phyloP scores from a whole-genome alignment of 768 basidiomycete genomes.

The Boletus pseudopeckii region DNA sequence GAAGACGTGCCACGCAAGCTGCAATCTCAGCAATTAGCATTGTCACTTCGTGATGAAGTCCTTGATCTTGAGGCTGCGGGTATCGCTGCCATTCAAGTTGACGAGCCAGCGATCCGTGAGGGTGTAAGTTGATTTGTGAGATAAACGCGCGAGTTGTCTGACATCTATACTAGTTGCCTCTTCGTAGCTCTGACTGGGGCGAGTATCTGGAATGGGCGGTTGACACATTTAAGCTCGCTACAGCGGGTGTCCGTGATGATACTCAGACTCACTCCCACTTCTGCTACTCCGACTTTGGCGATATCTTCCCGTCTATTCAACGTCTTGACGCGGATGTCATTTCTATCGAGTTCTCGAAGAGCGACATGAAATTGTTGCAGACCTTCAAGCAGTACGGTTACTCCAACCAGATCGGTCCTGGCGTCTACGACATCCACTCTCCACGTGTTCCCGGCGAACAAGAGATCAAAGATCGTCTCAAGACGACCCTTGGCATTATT shows the following conservation, averaged over 20 bases:
- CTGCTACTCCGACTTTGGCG: constrained; percentile 98
- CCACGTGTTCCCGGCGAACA: constrained; percentile 92
- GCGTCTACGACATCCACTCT: constrained; percentile 99
- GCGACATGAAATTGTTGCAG: constrained; percentile 93
- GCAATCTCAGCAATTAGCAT: constrained; percentile 97
- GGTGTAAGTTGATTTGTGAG: constrained; percentile 55
- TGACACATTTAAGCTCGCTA: constrained; percentile 97
- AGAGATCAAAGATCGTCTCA: constrained; percentile 93
- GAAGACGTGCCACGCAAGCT: constrained; percentile 94
- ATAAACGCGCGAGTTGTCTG: background rate
- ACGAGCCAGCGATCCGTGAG: constrained; percentile 99
- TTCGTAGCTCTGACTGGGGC: constrained; percentile 95
- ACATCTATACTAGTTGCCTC: constrained; percentile 63
- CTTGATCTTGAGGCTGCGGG: constrained; percentile 95
- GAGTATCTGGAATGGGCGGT: constrained; percentile 97
- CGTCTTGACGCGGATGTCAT: constrained; percentile 98
- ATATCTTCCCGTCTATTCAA: constrained; percentile 97
- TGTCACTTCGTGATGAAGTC: constrained; percentile 98
- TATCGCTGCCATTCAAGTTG: constrained; percentile 97
- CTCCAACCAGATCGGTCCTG: constrained; percentile 96
- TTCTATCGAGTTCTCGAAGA: constrained; percentile 98
- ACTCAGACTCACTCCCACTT: constrained; percentile 99
- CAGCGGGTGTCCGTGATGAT: constrained; percentile 89
- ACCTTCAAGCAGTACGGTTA: constrained; percentile 96
- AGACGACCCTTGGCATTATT: constrained; percentile 78